Evolutionary conservation across 1,284 basidiomycete genomes (phyloP).

Genomic region (Boletus semigastroideus): DNA sequence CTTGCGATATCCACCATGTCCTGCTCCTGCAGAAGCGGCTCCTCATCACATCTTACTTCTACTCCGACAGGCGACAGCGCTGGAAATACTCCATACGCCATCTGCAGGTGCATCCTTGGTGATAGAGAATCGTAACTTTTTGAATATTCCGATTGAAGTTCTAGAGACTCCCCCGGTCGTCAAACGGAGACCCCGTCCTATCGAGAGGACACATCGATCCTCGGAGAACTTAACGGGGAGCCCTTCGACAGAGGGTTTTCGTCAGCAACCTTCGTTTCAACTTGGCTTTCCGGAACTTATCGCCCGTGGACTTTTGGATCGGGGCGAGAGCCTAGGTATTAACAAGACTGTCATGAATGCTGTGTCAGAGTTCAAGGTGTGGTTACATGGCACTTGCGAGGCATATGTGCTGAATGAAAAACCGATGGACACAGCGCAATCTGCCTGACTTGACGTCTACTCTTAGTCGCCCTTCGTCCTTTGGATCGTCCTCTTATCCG

Average conservation of each 20-base stretch:
- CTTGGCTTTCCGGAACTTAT: constrained; percentile 67
- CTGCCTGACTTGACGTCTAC: constrained; percentile 77
- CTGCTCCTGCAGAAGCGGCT: constrained; percentile 31
- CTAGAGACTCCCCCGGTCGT: constrained; percentile 49
- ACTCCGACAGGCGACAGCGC: constrained; percentile 75
- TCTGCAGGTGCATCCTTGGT: constrained; percentile 73
- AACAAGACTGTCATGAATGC: constrained; percentile 79
- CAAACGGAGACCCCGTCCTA: constrained; percentile 36
- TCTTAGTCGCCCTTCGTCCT: constrained; percentile 54
- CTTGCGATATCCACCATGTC: constrained; percentile 76
- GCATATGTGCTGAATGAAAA: constrained; percentile 4
- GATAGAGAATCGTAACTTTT: constrained; percentile 76
- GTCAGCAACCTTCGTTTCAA: constrained; percentile 44
- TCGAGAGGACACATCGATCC: constrained; percentile 30
- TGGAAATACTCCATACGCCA: constrained; percentile 74
- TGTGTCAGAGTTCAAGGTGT: constrained; percentile 68
- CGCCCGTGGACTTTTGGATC: constrained; percentile 69
- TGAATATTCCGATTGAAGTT: constrained; percentile 69
- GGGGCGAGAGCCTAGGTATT: constrained; percentile 75
- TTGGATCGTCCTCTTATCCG: constrained; percentile 50
- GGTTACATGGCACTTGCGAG: constrained; percentile 13
- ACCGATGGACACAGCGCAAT: constrained; percentile 56
- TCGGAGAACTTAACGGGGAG: constrained; percentile 19
- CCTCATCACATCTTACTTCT: constrained; percentile 67
- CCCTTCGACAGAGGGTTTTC: constrained; percentile 32